Percentiles rank a stretch among this genome's conserved stretches.
These are phyloP conservation scores for Bipolaris cookei DNA, from an alignment of 2,329 filamentous ascomycete genomes.

Conservation along the genomic window DNA sequence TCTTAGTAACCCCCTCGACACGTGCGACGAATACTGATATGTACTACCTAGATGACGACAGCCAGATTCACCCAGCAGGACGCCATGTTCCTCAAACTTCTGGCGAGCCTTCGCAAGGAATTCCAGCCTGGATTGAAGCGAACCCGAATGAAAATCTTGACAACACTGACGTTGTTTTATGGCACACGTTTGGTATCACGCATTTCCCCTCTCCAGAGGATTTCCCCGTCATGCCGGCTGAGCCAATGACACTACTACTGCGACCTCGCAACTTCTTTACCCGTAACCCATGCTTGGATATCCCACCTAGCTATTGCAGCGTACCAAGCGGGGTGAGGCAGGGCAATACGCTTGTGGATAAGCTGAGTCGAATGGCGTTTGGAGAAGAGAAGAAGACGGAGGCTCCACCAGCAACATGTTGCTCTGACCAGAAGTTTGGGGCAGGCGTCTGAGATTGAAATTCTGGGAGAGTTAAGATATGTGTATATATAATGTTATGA, in stretches of 20 bases:
- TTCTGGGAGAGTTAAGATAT: not conserved
- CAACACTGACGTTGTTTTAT: conserved; percentile 85
- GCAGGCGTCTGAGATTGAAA: conserved; percentile 18
- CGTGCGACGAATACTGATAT: conserved; percentile 11
- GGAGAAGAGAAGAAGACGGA: conserved; percentile 40
- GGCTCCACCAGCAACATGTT: conserved; percentile 21
- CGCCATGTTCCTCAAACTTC: conserved; percentile 88
- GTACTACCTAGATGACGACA: conserved; percentile 68
- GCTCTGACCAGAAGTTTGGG: conserved; percentile 28
- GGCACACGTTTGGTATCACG: conserved; percentile 91
- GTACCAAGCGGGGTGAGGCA: conserved; percentile 72
- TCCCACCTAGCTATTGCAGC: conserved; percentile 75
- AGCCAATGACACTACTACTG: conserved; percentile 79
- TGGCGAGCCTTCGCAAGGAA: conserved; percentile 74
- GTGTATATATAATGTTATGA: not conserved
- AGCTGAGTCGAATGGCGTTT: conserved; percentile 58
- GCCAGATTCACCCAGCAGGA: conserved; percentile 83
- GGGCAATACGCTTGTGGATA: conserved; percentile 56
- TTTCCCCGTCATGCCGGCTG: conserved; percentile 86
- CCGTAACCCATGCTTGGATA: conserved; percentile 79
- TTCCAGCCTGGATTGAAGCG: conserved; percentile 76
- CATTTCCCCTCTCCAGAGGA: conserved; percentile 91
- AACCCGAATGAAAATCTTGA: conserved; percentile 72
- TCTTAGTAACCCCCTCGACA: not conserved
- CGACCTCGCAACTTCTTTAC: conserved; percentile 83